These are phyloP conservation scores for Canavalia ensiformis DNA, from an alignment of 306 rosid genomes.

Conservation along the genomic window DNA sequence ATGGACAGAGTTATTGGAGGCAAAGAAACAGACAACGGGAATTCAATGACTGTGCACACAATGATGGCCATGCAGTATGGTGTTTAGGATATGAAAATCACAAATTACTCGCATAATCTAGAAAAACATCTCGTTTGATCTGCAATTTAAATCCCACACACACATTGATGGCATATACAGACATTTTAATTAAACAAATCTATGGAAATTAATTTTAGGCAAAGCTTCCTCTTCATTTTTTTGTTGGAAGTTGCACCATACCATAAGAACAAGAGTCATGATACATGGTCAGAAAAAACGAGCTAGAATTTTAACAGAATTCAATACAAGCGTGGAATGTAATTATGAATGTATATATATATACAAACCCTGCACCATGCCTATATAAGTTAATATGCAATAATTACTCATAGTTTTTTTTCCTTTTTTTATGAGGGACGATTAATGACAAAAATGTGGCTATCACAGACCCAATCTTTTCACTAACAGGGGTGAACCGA, in stretches of 20 bases:
- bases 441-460: slow-evolving; percentile 36
- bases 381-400: not conserved
- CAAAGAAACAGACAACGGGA: slow-evolving; percentile 29
- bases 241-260: slow-evolving; percentile 43
- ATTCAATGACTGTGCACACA: slow-evolving; percentile 21
- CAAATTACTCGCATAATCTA: slow-evolving; percentile 4
- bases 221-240: slow-evolving; percentile 41
- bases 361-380: slow-evolving; percentile 10
- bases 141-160: slow-evolving; percentile 34
- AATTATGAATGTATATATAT: slow-evolving; percentile 31
- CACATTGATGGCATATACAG: not conserved
- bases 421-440: not conserved
- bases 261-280: slow-evolving; percentile 28
- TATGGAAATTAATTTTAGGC: slow-evolving; percentile 4
- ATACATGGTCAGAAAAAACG: not conserved
- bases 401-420: not conserved
- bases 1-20: slow-evolving; percentile 25
- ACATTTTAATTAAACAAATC: slow-evolving; percentile 32
- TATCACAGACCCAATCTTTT: slow-evolving; percentile 19
- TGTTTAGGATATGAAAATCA: not conserved
- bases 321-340: slow-evolving; percentile 12
- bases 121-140: not conserved
- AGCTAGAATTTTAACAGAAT: not conserved
- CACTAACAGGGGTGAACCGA: slow-evolving; percentile 2
- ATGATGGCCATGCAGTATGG: slow-evolving; percentile 23